Conservation (phyloP, 1,139 yeast species). For the Starmera stellimalicola region DNA sequence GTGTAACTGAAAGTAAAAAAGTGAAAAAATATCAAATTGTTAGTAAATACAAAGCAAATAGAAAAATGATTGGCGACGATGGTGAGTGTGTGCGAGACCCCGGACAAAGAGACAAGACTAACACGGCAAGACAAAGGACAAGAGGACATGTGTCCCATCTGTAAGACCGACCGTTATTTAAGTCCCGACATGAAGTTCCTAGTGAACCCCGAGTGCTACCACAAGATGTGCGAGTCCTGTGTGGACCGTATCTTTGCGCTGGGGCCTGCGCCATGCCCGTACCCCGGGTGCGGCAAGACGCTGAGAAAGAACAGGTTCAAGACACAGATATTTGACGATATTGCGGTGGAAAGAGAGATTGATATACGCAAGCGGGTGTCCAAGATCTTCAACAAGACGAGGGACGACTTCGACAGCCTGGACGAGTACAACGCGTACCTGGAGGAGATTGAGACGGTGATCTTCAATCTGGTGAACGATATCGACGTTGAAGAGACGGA, state of each 20-base stretch:
- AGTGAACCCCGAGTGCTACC: slow-evolving; percentile 95
- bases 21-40: too few species aligned
- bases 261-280: slow-evolving; percentile 97
- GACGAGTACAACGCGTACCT: slow-evolving; percentile 65
- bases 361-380: slow-evolving; percentile 78
- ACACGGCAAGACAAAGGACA: slow-evolving; percentile 1
- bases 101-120: too few species aligned
- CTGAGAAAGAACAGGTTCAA: slow-evolving; percentile 84
- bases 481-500: slow-evolving; percentile 70
- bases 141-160: slow-evolving; percentile 91
- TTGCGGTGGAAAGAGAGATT: slow-evolving; percentile 81
- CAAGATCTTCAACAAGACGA: slow-evolving; percentile 71
- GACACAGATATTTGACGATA: slow-evolving; percentile 85
- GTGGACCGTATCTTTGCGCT: slow-evolving; percentile 87
- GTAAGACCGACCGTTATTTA: slow-evolving; percentile 89
- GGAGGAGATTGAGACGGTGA: slow-evolving; percentile 74
- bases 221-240: slow-evolving; percentile 93
- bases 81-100: too few species aligned
- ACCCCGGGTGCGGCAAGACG: slow-evolving; percentile 82
- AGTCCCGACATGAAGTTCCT: slow-evolving; percentile 90
- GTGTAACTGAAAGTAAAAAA: too few species aligned
- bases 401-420: slow-evolving; percentile 60
- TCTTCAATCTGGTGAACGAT: slow-evolving; percentile 66
- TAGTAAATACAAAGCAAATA: too few species aligned
- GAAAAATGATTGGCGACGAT: too few species aligned